These are phyloP conservation scores for Calonectria ilicicola DNA, from an alignment of 2,329 filamentous ascomycete genomes.

Conservation along the genomic window DNA sequence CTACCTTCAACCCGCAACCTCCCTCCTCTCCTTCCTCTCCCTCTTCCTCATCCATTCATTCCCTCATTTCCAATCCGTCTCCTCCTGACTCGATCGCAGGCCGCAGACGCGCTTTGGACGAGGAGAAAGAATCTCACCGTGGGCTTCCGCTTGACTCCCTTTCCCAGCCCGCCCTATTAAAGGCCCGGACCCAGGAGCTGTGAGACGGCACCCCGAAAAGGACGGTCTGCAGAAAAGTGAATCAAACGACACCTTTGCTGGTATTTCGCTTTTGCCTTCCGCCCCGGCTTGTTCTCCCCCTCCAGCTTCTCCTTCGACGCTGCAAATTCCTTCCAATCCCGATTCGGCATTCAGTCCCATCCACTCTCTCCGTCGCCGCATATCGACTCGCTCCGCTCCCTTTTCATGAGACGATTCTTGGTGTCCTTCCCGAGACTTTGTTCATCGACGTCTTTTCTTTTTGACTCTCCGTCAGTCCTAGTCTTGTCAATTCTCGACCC, in stretches of 20 bases:
- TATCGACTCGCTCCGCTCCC: constrained; percentile 45
- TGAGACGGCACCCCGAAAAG: constrained; percentile 41
- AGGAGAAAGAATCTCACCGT: constrained; percentile 49
- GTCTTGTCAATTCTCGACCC: constrained; percentile 51
- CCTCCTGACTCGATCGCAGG: constrained; percentile 58
- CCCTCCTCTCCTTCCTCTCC: constrained; percentile 55
- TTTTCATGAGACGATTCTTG: constrained; percentile 38
- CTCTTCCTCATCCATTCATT: constrained; percentile 64
- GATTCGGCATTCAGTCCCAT: constrained; percentile 54
- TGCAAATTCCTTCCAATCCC: constrained; percentile 57
- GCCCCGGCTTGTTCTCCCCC: constrained; percentile 32
- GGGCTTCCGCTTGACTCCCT: constrained; percentile 38
- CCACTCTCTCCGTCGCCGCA: constrained; percentile 39
- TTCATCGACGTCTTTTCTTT: constrained; percentile 26
- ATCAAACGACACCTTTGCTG: constrained; percentile 53
- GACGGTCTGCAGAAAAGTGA: constrained; percentile 43
- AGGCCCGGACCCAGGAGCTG: constrained; percentile 44
- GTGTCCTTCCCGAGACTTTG: constrained; percentile 52
- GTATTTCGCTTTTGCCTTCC: constrained; percentile 51
- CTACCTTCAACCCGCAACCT: constrained; percentile 59
- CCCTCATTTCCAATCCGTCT: constrained; percentile 60
- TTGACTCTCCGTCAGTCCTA: constrained; percentile 28
- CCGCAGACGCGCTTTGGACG: constrained; percentile 49
- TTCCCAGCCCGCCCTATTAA: constrained; percentile 42
- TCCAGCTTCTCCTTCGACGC: constrained; percentile 36